A percentile compares a stretch with the other conserved stretches of the same genome.
Conservation (phyloP, 106 monocot genomes). For the Dendrobium catenatum region DNA sequence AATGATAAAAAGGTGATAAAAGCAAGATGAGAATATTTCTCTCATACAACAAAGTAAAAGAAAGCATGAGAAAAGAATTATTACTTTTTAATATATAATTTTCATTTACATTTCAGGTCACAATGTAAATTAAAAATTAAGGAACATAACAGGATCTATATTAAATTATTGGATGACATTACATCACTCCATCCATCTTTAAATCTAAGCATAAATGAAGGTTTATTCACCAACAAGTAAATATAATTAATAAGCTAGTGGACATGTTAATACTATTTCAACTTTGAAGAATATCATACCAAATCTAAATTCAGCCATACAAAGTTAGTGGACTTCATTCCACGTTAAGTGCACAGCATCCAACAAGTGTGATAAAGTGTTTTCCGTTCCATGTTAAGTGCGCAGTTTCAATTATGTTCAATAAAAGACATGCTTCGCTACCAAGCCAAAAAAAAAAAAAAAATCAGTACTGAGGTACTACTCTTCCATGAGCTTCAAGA, state of each 20-base stretch:
- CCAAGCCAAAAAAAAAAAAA: background rate
- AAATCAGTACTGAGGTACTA: no score
- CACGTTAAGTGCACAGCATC: background rate
- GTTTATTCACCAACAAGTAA: background rate
- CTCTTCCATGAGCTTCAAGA: no score
- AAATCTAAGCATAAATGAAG: background rate
- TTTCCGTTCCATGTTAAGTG: background rate
- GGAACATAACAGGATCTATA: background rate
- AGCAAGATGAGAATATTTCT: background rate
- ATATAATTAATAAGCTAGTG: constrained; percentile 1
- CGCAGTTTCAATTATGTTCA: background rate
- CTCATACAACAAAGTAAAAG: background rate
- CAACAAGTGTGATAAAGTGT: background rate
- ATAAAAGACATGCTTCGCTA: background rate
- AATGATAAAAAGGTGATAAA: background rate
- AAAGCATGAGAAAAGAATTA: background rate
- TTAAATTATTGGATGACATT: background rate
- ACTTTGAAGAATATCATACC: background rate
- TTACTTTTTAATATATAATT: background rate
- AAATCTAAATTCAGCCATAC: background rate
- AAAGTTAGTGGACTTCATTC: background rate
- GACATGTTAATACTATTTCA: background rate
- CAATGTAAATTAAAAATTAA: background rate
- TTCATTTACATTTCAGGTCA: background rate
- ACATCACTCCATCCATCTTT: background rate